These are phyloP conservation scores for Solanum pimpinellifolium DNA, from an alignment of 257 asterid genomes.

Conservation along the genomic window DNA sequence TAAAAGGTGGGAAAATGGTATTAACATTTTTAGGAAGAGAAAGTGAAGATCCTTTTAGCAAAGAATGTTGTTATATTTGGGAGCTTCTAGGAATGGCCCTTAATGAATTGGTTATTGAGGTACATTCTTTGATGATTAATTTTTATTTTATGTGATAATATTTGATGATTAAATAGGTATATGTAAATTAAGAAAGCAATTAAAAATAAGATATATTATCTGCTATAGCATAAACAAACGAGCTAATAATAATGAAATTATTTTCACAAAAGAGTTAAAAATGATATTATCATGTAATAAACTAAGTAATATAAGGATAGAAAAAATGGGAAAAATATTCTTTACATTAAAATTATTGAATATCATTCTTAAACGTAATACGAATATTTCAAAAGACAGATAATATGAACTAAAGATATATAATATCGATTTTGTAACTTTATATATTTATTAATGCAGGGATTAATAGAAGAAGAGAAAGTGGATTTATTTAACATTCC, in stretches of 20 bases:
- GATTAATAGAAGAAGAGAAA: conserved; percentile 34
- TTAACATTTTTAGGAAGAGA: conserved; percentile 51
- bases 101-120: conserved; percentile 40
- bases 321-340: neutral
- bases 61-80: conserved; percentile 53
- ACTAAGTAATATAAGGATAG: neutral
- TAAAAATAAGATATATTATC: neutral
- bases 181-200: too few relatives aligned
- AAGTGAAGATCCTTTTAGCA: conserved; percentile 29
- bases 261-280: neutral
- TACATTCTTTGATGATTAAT: neutral
- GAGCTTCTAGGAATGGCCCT: conserved; percentile 42
- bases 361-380: neutral
- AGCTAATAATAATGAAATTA: neutral
- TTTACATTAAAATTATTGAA: neutral
- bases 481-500: conserved; percentile 47
- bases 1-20: conserved; percentile 54
- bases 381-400: neutral
- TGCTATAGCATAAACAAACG: rapidly evolving
- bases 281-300: neutral
- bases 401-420: rapidly evolving
- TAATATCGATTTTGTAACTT: neutral
- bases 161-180: neutral
- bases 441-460: conserved; percentile 9
- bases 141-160: neutral